A percentile compares a stretch with the other conserved stretches of the same genome.
phyloP scores from a whole-genome alignment of 2,329 filamentous ascomycete species.

The Hypomyces perniciosus region DNA sequence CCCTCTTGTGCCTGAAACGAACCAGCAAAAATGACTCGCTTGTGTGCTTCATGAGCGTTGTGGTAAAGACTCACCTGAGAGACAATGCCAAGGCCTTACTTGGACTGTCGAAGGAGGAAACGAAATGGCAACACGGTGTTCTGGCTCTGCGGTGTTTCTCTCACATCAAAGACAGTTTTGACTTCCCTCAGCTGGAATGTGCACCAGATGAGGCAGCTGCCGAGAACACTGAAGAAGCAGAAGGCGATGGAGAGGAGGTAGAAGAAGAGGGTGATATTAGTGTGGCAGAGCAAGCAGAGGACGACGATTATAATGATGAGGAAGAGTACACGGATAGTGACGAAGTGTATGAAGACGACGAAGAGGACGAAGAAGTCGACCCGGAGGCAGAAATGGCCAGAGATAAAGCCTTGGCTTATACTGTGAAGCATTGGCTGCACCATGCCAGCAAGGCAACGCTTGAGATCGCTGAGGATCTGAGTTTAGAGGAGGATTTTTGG shows the following conservation, averaged over 20 bases:
- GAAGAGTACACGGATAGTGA: too few species aligned
- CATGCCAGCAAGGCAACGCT: constrained; percentile 36
- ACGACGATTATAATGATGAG: too few species aligned
- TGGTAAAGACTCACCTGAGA: constrained; percentile 34
- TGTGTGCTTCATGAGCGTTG: constrained; percentile 20
- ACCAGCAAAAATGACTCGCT: neutral
- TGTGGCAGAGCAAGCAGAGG: too few species aligned
- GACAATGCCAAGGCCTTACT: constrained; percentile 30
- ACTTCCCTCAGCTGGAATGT: constrained; percentile 17
- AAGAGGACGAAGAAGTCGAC: constrained; percentile 20
- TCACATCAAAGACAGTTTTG: constrained; percentile 30
- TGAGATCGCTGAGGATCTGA: constrained; percentile 36
- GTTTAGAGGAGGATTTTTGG: constrained; percentile 35
- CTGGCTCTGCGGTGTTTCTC: constrained; percentile 33
- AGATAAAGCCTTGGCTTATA: constrained; percentile 27
- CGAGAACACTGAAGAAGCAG: neutral
- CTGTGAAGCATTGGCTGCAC: constrained; percentile 36
- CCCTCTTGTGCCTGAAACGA: constrained; percentile 23
- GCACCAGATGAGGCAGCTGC: neutral
- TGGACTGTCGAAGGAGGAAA: constrained; percentile 32
- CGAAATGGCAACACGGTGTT: constrained; percentile 37
- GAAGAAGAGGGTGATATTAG: too few species aligned
- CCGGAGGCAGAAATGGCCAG: constrained; percentile 24
- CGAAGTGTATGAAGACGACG: too few species aligned
- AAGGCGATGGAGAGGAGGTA: too few species aligned